These are phyloP conservation scores for Xanthoceras sorbifolium DNA, from an alignment of 345 rosid species.

Conservation along the genomic window DNA sequence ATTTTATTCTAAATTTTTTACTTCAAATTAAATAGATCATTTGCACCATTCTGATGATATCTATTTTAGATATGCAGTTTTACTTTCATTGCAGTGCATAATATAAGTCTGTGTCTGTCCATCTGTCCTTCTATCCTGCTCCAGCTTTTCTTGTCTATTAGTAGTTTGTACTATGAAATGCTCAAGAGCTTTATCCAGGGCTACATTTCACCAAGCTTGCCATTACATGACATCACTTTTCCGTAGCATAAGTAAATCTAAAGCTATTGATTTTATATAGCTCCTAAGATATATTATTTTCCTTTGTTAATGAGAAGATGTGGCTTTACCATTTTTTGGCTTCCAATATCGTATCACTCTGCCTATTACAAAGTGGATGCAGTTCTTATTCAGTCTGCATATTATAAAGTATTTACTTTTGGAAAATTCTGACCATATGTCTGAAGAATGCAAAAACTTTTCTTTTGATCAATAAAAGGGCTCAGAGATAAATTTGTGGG, in stretches of 20 bases:
- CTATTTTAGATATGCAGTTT: neutral
- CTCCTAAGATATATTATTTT: neutral
- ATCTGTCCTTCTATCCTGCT: neutral
- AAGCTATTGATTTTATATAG: neutral
- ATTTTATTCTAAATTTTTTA: neutral
- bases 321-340: neutral
- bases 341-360: neutral
- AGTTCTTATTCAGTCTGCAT: neutral
- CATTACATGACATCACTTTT: neutral
- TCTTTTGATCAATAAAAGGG: no score
- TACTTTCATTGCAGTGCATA: neutral
- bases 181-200: neutral
- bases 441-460: no score
- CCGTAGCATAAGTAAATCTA: neutral
- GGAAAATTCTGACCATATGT: neutral
- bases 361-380: neutral
- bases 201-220: neutral
- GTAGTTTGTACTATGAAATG: neutral
- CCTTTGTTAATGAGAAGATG: neutral
- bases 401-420: neutral
- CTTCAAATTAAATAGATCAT: neutral
- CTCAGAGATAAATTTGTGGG: no score
- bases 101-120: neutral
- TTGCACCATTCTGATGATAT: neutral
- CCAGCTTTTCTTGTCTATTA: neutral